A percentile compares a stretch with the other conserved stretches of the same genome.
These are phyloP conservation scores for Aspergillus conjunctus DNA, from an alignment of 495 filamentous ascomycete species.

Conservation along the genomic window DNA sequence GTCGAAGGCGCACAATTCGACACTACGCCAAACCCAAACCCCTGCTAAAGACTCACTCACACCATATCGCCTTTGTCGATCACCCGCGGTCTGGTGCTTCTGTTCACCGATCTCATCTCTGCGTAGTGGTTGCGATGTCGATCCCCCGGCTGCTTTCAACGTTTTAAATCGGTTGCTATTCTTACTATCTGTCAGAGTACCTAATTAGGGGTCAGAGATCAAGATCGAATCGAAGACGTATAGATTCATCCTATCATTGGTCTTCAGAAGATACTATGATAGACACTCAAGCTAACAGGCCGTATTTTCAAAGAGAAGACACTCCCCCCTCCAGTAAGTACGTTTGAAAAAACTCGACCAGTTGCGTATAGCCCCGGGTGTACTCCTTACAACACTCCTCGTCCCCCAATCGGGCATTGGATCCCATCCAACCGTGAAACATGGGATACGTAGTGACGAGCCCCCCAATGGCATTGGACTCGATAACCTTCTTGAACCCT, in stretches of 20 bases:
- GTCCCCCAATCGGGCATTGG: background rate
- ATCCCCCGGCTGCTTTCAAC: background rate
- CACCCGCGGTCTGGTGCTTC: background rate
- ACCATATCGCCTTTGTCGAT: background rate
- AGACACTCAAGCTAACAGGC: background rate
- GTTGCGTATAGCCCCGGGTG: slow-evolving; percentile 1
- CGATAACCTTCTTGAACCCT: background rate
- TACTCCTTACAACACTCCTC: background rate
- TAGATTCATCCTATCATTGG: background rate
- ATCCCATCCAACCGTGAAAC: slow-evolving; percentile 2
- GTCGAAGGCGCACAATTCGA: background rate
- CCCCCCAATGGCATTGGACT: background rate
- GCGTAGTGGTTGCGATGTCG: too few relatives aligned
- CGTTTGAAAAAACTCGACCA: background rate
- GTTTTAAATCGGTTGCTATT: background rate
- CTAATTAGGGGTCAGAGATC: background rate
- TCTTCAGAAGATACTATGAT: background rate
- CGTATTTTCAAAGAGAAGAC: background rate
- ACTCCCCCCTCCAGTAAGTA: background rate
- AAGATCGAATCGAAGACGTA: background rate
- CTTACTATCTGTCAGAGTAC: background rate
- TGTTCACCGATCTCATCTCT: background rate
- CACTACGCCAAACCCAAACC: background rate
- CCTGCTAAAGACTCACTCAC: background rate
- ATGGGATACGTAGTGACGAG: background rate